Percentiles rank a stretch among this genome's conserved stretches.
Evolutionary conservation across 129 eudicot species (phyloP).

Genomic region (Saposhnikovia divaricata): DNA sequence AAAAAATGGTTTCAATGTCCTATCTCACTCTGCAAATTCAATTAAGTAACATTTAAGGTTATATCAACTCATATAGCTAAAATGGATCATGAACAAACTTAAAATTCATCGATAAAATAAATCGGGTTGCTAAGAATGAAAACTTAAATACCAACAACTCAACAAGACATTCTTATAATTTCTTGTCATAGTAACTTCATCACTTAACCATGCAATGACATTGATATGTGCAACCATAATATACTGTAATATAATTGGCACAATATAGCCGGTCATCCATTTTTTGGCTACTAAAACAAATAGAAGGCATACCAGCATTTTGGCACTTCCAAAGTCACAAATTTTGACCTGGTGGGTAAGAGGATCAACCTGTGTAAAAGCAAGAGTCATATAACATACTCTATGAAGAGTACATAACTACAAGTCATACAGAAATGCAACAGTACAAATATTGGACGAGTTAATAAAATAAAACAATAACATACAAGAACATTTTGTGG

Average conservation of each 20-base stretch:
- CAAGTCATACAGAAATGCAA: neutral
- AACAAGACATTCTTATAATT: neutral
- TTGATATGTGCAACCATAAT: neutral
- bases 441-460: neutral
- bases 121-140: neutral
- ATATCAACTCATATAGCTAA: neutral
- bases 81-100: neutral
- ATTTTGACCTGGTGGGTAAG: slow-evolving; percentile 78
- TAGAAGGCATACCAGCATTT: slow-evolving; percentile 56
- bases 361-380: slow-evolving; percentile 62
- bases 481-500: slow-evolving; percentile 90
- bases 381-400: neutral
- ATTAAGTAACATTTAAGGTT: neutral
- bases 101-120: neutral
- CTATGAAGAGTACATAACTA: neutral
- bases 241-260: neutral
- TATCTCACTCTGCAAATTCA: neutral
- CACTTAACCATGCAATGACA: neutral
- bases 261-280: neutral
- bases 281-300: neutral
- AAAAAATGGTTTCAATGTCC: neutral
- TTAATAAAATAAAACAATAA: neutral
- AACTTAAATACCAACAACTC: too few species aligned
- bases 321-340: slow-evolving; percentile 98
- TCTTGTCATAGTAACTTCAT: neutral